phyloP scores from a whole-genome alignment of 1,139 yeast genomes.

The Geotrichum histeridarum region DNA sequence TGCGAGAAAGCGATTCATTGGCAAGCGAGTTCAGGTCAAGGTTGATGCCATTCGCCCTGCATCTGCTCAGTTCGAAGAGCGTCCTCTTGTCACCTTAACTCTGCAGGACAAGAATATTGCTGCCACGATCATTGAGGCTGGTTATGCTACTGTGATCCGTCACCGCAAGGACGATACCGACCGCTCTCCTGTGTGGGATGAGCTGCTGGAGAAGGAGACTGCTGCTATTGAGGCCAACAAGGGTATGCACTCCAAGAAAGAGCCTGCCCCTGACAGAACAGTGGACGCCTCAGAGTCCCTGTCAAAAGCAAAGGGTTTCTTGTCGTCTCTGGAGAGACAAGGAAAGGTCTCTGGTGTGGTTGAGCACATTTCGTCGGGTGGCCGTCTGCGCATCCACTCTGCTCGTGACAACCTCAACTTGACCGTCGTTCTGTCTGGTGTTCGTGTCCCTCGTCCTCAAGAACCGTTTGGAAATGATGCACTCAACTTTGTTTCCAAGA shows the following conservation, averaged over 20 bases:
- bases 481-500: slow-evolving; percentile 49
- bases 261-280: slow-evolving; percentile 54
- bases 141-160: slow-evolving; percentile 72
- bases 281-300: slow-evolving; percentile 77
- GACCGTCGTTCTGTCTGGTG: slow-evolving; percentile 72
- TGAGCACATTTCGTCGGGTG: slow-evolving; percentile 64
- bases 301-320: slow-evolving; percentile 67
- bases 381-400: slow-evolving; percentile 59
- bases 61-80: slow-evolving; percentile 57
- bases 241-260: slow-evolving; percentile 61
- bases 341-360: slow-evolving; percentile 62
- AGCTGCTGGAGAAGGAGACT: slow-evolving; percentile 63
- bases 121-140: slow-evolving; percentile 56
- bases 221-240: slow-evolving; percentile 51
- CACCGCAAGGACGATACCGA: slow-evolving; percentile 68
- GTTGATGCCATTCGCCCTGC: slow-evolving; percentile 66
- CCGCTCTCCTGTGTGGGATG: slow-evolving; percentile 75
- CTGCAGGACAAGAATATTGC: slow-evolving; percentile 55
- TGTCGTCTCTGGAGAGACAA: slow-evolving; percentile 65
- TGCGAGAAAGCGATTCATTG: slow-evolving; percentile 62
- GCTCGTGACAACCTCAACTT: slow-evolving; percentile 70
- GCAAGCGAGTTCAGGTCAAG: slow-evolving; percentile 56
- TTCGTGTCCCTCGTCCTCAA: slow-evolving; percentile 45
- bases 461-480: slow-evolving; percentile 51
- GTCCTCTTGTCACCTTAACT: slow-evolving; percentile 58